Evolutionary conservation across 169 alveolate genomes (phyloP).

Genomic region (Babesia ovata): DNA sequence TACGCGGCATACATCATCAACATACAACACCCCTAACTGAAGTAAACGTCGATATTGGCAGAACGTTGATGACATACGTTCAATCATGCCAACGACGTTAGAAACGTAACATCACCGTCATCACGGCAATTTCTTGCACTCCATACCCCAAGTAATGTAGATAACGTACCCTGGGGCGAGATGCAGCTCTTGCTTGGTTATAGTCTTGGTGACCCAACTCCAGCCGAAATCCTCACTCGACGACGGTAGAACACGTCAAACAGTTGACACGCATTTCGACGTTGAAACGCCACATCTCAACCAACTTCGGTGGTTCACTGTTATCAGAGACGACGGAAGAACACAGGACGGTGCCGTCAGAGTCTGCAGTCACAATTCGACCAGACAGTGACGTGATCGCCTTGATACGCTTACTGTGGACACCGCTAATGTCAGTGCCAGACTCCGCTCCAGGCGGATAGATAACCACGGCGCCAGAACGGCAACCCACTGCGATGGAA

Average conservation of each 20-base stretch:
- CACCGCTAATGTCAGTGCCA: neutral
- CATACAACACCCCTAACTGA: neutral
- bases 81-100: no score
- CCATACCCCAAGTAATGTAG: no score
- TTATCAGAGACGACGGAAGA: conserved; percentile 1
- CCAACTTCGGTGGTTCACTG: neutral
- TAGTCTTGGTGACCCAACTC: no score
- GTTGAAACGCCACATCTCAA: conserved; percentile 13
- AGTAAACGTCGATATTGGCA: no score
- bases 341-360: conserved; percentile 55
- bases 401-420: conserved; percentile 22
- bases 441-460: neutral
- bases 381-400: conserved; percentile 26
- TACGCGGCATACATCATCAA: neutral
- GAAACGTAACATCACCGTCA: no score
- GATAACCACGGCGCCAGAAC: conserved; percentile 24
- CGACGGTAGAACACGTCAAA: neutral
- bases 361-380: conserved; percentile 51
- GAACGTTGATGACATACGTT: no score
- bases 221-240: no score
- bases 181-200: no score
- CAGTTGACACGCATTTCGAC: conserved; percentile 37
- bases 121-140: no score
- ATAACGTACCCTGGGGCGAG: no score
- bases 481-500: conserved; percentile 28